Conservation (phyloP, 2,329 filamentous ascomycete species). For the Xenoacremonium recifei region DNA sequence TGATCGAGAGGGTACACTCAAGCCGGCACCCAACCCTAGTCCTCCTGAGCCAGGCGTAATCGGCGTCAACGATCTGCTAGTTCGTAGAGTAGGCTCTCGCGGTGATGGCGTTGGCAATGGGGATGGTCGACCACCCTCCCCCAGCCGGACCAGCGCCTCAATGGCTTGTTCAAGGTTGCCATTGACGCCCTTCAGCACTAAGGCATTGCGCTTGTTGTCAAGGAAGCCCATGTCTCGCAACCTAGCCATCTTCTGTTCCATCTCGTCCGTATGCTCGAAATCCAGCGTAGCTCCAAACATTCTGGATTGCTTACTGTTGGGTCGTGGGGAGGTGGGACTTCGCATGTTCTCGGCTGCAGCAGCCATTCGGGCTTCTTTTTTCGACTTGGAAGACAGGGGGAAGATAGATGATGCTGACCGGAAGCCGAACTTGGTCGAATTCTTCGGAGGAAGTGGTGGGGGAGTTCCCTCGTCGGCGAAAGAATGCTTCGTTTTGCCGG, state of each 20-base stretch:
- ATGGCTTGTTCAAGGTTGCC: constrained; percentile 85
- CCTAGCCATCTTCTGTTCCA: constrained; percentile 73
- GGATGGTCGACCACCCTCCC: constrained; percentile 59
- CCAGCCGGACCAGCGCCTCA: constrained; percentile 79
- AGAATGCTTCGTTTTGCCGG: constrained; percentile 33
- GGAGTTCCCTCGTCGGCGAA: constrained; percentile 55
- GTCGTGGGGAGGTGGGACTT: constrained; percentile 37
- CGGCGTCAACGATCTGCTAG: constrained; percentile 55
- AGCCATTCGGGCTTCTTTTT: constrained; percentile 46
- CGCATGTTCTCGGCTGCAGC: constrained; percentile 25
- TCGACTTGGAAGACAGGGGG: constrained; percentile 59
- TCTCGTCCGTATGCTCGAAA: constrained; percentile 51
- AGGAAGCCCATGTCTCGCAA: constrained; percentile 90
- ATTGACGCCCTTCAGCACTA: constrained; percentile 77
- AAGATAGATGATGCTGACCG: constrained; percentile 66
- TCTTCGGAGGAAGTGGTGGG: constrained; percentile 62
- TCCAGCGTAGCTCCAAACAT: constrained; percentile 69
- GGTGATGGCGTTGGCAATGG: constrained; percentile 37
- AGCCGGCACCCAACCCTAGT: constrained; percentile 28
- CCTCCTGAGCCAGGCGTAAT: constrained; percentile 37
- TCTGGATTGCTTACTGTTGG: constrained; percentile 63
- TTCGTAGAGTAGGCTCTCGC: constrained; percentile 46
- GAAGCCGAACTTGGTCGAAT: constrained; percentile 60
- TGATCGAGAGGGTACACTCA: constrained; percentile 30
- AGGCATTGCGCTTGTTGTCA: constrained; percentile 77